Percentiles rank a stretch among this genome's conserved stretches.
phyloP scores from a whole-genome alignment of 2,329 filamentous ascomycete genomes.

The Helicocarpus griseus region DNA sequence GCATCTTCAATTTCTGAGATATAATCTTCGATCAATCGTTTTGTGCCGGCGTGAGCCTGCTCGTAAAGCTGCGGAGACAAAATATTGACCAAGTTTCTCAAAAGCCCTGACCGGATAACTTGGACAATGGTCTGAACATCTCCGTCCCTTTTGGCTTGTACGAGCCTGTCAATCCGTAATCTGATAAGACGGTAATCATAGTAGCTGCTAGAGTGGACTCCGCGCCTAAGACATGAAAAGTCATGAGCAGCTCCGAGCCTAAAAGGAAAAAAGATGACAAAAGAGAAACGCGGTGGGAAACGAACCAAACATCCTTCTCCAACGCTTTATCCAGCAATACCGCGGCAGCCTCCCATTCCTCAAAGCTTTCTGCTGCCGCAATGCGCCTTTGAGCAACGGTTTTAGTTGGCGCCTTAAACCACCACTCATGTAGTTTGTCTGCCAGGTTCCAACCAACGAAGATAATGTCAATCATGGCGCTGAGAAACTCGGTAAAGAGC shows the following conservation, averaged over 20 bases:
- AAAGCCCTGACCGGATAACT: constrained; percentile 62
- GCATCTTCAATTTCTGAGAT: constrained; percentile 74
- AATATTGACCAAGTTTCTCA: constrained; percentile 88
- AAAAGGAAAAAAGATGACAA: background rate
- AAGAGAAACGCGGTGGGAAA: constrained; percentile 2
- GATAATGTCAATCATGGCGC: background rate
- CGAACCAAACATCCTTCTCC: constrained; percentile 70
- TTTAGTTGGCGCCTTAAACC: constrained; percentile 53
- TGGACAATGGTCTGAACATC: constrained; percentile 69
- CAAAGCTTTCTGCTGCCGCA: constrained; percentile 58
- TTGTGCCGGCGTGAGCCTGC: constrained; percentile 77
- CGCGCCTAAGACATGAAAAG: constrained; percentile 51
- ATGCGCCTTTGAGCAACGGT: constrained; percentile 58
- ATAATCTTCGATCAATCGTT: constrained; percentile 84
- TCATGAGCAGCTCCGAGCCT: background rate
- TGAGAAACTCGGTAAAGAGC: background rate
- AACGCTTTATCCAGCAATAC: constrained; percentile 71
- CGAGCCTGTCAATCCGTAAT: constrained; percentile 62
- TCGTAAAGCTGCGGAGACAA: constrained; percentile 74
- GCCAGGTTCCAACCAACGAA: background rate
- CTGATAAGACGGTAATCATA: constrained; percentile 84
- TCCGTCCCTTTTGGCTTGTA: constrained; percentile 57
- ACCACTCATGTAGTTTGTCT: constrained; percentile 61
- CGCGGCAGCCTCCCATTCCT: constrained; percentile 81
- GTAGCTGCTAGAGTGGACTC: constrained; percentile 67